Evolutionary conservation across 805 yeast genomes (phyloP).

Genomic region (Candida krabiensis): DNA sequence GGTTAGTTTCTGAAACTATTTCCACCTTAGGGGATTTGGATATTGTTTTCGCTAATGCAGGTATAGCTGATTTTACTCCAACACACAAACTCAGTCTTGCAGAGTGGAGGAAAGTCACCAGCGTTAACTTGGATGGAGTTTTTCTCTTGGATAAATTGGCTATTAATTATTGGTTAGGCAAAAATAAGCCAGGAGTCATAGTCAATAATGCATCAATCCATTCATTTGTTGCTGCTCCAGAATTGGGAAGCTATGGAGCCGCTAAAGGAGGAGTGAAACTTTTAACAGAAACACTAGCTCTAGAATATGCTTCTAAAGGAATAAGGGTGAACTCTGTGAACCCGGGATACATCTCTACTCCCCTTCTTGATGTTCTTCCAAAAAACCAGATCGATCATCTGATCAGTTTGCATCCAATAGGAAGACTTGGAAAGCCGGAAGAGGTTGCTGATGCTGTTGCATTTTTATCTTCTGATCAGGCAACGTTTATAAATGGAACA

Average conservation of each 20-base stretch:
- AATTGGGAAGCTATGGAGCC: constrained; percentile 2
- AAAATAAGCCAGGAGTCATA: constrained; percentile 3
- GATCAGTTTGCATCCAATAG: constrained; percentile 14
- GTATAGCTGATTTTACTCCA: constrained; percentile 9
- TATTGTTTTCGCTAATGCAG: constrained; percentile 18
- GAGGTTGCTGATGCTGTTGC: constrained; percentile 20
- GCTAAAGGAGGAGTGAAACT: constrained; percentile 4
- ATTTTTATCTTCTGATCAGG: constrained; percentile 22
- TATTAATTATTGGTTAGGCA: constrained; percentile 4
- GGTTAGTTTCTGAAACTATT: constrained; percentile 4
- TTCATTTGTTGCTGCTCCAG: constrained; percentile 4
- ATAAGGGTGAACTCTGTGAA: constrained; percentile 10
- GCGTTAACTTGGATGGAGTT: constrained; percentile 15
- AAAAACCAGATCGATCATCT: constrained; percentile 8
- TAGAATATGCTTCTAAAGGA: constrained; percentile 7
- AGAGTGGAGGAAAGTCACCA: constrained; percentile 13
- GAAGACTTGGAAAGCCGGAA: constrained; percentile 18
- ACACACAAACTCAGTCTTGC: constrained; percentile 12
- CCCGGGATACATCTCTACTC: constrained; percentile 11
- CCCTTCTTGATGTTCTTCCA: constrained; percentile 3
- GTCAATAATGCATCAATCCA: constrained; percentile 7
- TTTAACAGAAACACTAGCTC: constrained; percentile 4
- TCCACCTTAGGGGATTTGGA: constrained; percentile 14
- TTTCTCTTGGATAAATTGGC: constrained; percentile 16
- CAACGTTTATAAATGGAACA: constrained; percentile 7